Base-by-base conservation (phyloP, 139 green algal species). In the Asterochloris erici region DNA sequence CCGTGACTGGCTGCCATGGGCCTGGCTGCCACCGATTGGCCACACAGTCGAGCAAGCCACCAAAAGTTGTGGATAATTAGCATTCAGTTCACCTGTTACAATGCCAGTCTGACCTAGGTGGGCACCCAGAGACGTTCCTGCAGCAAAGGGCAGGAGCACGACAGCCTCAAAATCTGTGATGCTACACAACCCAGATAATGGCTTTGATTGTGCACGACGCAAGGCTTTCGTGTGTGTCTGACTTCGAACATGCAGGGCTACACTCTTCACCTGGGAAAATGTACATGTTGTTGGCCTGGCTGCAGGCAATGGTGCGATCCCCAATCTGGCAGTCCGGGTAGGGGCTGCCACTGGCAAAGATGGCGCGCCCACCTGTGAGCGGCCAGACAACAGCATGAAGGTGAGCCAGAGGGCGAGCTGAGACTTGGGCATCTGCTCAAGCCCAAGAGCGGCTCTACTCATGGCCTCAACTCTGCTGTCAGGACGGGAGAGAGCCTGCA, bases 231-330 rank as follows among this genome's bases (percentile, higher is more conserved):
- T 26, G 66, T 26, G 21, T 26, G 6, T 71, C 21, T 71, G 21
- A 26, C 21, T 21, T 26, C 66, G 21, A 1, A 21, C 1, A 71
- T 12, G 66, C 79, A 94, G 76, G 29, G 82, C 76, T 16, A 90
- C 89, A 54, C 38, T 6, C 38, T 6, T 54, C 38, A 54, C 89
- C 89, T 10, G 89, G 88, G 84, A 95, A 96, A 68, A 95, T 89
- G 84, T 90, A 94, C 85, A 94, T 89, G 88, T 96, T 96, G 87
- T 96, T 96, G n/a, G 92, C 90, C 87, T 83, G 63, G 23, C 27
- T 78, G 23, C 82, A 88, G 29, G 69, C 74, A 26, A 88, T 82
- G 11, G 27, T 86, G 17, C 66, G 63, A 16, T 87, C 91, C 16
- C 87, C 79, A 64, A 84, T 82, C 12, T 87, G 66, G 21, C 92